Evolutionary conservation across 2,329 filamentous ascomycete genomes (phyloP), one percentile per base, ranked within the genome.

Genomic region (Paraconiothyrium sp.): DNA sequence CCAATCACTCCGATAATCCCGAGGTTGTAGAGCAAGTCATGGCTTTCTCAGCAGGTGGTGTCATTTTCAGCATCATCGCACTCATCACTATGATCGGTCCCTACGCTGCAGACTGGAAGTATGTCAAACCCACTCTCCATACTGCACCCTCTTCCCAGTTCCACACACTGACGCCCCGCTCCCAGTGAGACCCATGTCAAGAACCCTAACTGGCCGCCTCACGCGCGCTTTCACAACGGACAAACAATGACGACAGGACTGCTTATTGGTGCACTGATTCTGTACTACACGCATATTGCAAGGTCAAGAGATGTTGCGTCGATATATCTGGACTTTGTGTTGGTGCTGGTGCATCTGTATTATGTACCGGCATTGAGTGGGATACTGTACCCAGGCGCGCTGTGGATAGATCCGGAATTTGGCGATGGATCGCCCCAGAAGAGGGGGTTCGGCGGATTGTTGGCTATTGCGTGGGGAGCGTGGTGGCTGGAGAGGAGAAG

Each of bases 191-290:
- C 82, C 1, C 83, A 84, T 72, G 74, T 85, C 61, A 72, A 75
- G 56, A 84, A 85, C 66, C 82, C 82, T 0, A 69, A 71, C 55
- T 85, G 83, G 83, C 79, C 82, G 1, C 82, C 82, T 0, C 83
- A 85, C 68, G 83, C 83, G 6, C 79, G 79, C 59, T 85, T 84
- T 74, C 83, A 85, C 74, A 85, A 84, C 65, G 83, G 81, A 5
- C 84, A 85, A 68, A 85, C 83, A 9, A 84, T 85, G 82, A 78
- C 77, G 1, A 78, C 83, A 52, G 82, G 82, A 0, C 65, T 82
- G 0, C 59, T 76, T 11, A 75, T 84, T 10, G 78, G 79, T 6
- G 76, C 78, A 5, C 58, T 73, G 1, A 59, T 80, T 0, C 30
- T 59, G 9, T 84, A 80, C 64, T 80, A 77, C 56, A 46, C 66